Evolutionary conservation across 2,329 filamentous ascomycete genomes (phyloP), one percentile per base, ranked within the genome.

Genomic region (Penicillium paneum): DNA sequence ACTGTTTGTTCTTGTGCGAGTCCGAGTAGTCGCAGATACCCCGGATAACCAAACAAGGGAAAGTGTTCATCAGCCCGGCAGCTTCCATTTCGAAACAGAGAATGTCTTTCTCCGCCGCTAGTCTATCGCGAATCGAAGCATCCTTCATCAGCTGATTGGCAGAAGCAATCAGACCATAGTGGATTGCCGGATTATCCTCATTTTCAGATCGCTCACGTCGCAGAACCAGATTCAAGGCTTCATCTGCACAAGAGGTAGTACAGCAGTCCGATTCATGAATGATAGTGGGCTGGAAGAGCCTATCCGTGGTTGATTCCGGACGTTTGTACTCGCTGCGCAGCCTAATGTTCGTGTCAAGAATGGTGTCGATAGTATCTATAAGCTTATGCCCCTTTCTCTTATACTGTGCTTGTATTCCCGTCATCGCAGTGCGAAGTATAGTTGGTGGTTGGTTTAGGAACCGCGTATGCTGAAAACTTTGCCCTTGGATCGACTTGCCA

Each of bases 21-120:
- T 62, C 56, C 8, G 51, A 44, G 28, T 62, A 62, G 24, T 62
- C 51, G 15, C 38, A 48, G n/a, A 53, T 42, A 5, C 51, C 44
- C 4, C 44, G 29, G 5, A 53, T 38, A 8, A 43, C 38, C 1
- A 52, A 8, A 17, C 26, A 38, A 3, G 44, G 51, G 6, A 53
- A 49, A 21, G 41, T 21, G 10, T 42, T 44, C 51, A 53, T 32
- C 7, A 53, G 44, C 21, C 28, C 48, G 1, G 49, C 45, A 11
- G 43, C 45, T 26, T 46, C 34, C 36, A 48, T 48, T n/a, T 48
- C 31, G 7, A 45, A 45, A 8, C 45, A 48, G 2, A 48, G n/a
- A 3, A 48, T n/a, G 17, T 38, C 13, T 21, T 34, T 31, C 6
- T 19, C 28, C 17, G 19, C 26, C 2, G 35, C 17, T 1, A 45